Evolutionary conservation across 2,329 filamentous ascomycete species (phyloP), one percentile per base, ranked within the genome.

Genomic region (Westerdykella sp.): DNA sequence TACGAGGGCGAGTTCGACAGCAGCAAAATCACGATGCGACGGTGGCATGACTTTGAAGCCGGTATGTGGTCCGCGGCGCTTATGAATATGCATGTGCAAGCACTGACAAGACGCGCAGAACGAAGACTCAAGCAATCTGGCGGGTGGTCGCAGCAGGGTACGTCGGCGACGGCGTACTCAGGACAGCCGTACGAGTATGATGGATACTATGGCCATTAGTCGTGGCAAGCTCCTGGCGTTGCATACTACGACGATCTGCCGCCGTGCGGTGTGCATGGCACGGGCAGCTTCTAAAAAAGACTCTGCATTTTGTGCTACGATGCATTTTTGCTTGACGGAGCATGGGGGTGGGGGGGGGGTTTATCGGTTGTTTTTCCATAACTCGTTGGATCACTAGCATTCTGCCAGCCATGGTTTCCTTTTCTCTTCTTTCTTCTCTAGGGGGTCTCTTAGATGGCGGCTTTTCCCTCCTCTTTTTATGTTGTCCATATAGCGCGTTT

Each of bases 1-100:
- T 84, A 84, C 50, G 88, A 96, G 69, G 93, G 93, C 51, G 93
- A 97, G 69, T 98, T 98, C 60, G 94, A 98, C 69, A 94, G 86
- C 68, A 94, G 85, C 69, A 95, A 96, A 79, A 98, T 98, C 65
- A 95, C 89, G 23, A 96, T 96, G 91, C 95, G 95, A 76, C 74
- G 90, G 55, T 96, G 90, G 90, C 85, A 84, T 50, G 93, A 98
- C 69, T 98, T 97, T 64, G 93, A 98, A 74, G 80, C 78, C 67
- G 83, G 80, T 77, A 72, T 66, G 67, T 50, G 7, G 10, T 22
- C 34, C 34, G n/a, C 32, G n/a, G 32, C 10, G 16, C 16, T 14
- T 13, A 5, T 35, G 3, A 5, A 15, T 6, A 13, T 50, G 46
- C 52, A 49, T 39, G 44, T 37, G 13, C 39, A 42, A 44, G 54